phyloP scores from a whole-genome alignment of 371 early-diverging fungal genomes.

The Mucor lusitanicus region DNA sequence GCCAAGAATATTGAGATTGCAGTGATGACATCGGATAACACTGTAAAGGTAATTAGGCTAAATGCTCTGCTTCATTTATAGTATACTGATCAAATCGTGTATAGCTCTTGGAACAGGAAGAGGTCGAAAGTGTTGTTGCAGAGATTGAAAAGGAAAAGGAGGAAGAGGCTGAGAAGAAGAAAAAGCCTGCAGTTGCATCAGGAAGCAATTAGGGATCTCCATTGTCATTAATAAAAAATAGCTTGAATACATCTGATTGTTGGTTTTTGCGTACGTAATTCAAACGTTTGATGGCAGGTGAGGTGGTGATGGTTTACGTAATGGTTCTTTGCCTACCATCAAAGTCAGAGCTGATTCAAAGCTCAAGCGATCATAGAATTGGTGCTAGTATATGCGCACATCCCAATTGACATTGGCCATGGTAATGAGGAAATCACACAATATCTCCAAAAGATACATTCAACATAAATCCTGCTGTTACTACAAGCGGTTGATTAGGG shows the following conservation, averaged over 20 bases:
- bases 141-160: conserved; percentile 94
- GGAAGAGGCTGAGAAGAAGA: conserved; percentile 84
- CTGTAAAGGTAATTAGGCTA: conserved; percentile 58
- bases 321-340: too few species aligned
- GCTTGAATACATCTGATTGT: neutral
- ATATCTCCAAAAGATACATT: too few species aligned
- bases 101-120: conserved; percentile 74
- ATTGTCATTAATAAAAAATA: conserved; percentile 6
- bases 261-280: neutral
- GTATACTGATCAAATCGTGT: neutral
- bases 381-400: too few species aligned
- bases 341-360: too few species aligned
- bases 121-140: conserved; percentile 83
- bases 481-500: too few species aligned
- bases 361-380: too few species aligned
- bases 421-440: too few species aligned
- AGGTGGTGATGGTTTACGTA: too few species aligned
- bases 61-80: neutral
- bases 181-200: conserved; percentile 50
- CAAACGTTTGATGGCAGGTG: neutral
- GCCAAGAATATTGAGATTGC: conserved; percentile 98
- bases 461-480: too few species aligned
- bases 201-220: conserved; percentile 23
- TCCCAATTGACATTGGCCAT: too few species aligned
- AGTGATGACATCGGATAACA: conserved; percentile 78